These are phyloP conservation scores for Andrographis paniculata DNA, from an alignment of 305 asterid genomes.

Conservation along the genomic window DNA sequence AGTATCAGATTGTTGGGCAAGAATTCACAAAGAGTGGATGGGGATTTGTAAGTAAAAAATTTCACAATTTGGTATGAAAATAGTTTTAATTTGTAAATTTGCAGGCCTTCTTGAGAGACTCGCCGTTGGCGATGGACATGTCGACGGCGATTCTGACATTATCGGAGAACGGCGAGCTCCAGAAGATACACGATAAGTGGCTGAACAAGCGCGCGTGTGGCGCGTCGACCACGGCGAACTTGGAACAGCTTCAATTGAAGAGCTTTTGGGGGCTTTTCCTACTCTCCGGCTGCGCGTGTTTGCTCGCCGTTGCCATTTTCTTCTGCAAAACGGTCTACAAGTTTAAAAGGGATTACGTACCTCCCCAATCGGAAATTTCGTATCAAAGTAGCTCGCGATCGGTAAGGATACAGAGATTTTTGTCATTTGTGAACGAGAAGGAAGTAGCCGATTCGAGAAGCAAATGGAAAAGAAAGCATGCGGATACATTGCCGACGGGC, in stretches of 20 bases:
- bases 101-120: conserved; percentile 62
- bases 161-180: conserved; percentile 63
- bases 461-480: conserved; percentile 38
- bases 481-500: too few relatives aligned
- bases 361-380: conserved; percentile 20
- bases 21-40: conserved; percentile 74
- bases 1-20: conserved; percentile 55
- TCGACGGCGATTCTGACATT: conserved; percentile 60
- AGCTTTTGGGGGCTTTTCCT: conserved; percentile 57
- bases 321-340: conserved; percentile 15
- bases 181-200: conserved; percentile 66
- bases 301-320: conserved; percentile 36
- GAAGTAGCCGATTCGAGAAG: conserved; percentile 33
- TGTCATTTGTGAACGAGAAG: conserved; percentile 47
- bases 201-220: conserved; percentile 50
- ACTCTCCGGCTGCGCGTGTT: conserved; percentile 42
- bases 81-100: neutral
- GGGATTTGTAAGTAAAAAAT: conserved; percentile 90
- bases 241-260: conserved; percentile 37
- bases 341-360: conserved; percentile 17
- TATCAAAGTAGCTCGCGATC: conserved; percentile 15
- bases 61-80: too few relatives aligned
- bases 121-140: conserved; percentile 56
- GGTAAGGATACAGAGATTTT: conserved; percentile 26
- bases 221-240: conserved; percentile 27